Percentiles rank a stretch among this genome's conserved stretches.
These are phyloP conservation scores for Citrullus amarus DNA, from an alignment of 306 rosid species.

Conservation along the genomic window DNA sequence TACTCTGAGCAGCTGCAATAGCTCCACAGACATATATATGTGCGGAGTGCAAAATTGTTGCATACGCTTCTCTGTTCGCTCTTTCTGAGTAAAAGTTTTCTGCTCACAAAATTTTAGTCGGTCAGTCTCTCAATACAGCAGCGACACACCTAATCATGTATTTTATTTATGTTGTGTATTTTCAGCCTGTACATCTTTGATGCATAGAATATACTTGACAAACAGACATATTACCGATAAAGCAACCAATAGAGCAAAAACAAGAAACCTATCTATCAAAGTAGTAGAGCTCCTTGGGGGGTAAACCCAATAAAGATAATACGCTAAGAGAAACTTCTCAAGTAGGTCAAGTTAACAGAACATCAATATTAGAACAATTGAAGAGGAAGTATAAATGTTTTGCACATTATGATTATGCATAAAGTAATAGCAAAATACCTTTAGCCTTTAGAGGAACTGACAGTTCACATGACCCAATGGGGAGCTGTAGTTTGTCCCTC, in stretches of 20 bases:
- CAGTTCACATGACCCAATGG: slow-evolving; percentile 75
- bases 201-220: neutral
- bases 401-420: neutral
- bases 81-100: slow-evolving; percentile 50
- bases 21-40: slow-evolving; percentile 83
- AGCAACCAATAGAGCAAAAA: neutral
- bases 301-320: neutral
- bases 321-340: neutral
- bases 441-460: slow-evolving; percentile 72
- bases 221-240: neutral
- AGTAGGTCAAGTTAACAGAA: neutral
- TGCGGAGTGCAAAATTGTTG: slow-evolving; percentile 86
- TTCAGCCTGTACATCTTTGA: slow-evolving; percentile 3
- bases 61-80: slow-evolving; percentile 67
- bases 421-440: slow-evolving; percentile 32
- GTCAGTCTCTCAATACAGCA: slow-evolving; percentile 14
- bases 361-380: neutral
- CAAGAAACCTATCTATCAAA: neutral
- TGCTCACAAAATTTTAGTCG: slow-evolving; percentile 25
- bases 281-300: neutral
- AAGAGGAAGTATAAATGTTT: neutral
- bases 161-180: neutral
- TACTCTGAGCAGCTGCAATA: slow-evolving; percentile 77
- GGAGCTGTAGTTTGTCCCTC: slow-evolving; percentile 60
- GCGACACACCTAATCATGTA: neutral